These are phyloP conservation scores for Tolypocladium nubicola DNA, from an alignment of 2,329 filamentous ascomycete species.

Conservation along the genomic window DNA sequence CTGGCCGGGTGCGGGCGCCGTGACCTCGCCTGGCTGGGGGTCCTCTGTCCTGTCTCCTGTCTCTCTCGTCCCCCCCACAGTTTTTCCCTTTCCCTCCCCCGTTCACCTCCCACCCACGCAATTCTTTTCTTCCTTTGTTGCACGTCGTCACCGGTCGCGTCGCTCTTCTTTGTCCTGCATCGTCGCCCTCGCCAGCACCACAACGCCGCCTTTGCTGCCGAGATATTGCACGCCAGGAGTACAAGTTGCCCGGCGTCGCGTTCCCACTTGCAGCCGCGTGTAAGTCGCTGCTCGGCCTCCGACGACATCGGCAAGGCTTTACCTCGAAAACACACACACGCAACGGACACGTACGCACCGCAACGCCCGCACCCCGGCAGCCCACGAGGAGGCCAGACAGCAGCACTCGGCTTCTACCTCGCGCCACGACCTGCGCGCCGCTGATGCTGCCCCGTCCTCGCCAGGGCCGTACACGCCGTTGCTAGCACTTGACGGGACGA, in stretches of 20 bases:
- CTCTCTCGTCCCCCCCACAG: conserved; percentile 6
- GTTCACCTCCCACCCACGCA: conserved; percentile 10
- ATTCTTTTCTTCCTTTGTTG: conserved; percentile 17
- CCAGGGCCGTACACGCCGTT: background rate
- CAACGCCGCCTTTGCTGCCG: conserved; percentile 1
- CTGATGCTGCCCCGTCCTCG: background rate
- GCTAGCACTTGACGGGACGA: background rate
- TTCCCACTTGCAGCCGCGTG: conserved; percentile 13
- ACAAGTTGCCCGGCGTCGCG: conserved; percentile 3
- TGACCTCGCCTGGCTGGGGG: conserved; percentile 5
- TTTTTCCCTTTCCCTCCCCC: conserved; percentile 8
- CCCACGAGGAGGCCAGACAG: background rate
- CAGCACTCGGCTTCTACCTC: conserved; percentile 1
- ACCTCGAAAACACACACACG: background rate
- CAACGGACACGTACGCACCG: background rate
- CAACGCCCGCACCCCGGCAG: background rate
- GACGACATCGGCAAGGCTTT: background rate
- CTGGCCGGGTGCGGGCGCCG: background rate
- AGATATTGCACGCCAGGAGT: background rate
- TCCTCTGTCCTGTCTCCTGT: conserved; percentile 1
- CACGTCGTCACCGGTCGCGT: conserved; percentile 15
- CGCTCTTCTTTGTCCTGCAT: conserved; percentile 6
- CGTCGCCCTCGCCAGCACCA: conserved; percentile 5
- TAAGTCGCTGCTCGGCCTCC: conserved; percentile 16
- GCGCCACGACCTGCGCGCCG: conserved; percentile 1